Evolutionary conservation across 1,284 basidiomycete species (phyloP).

Genomic region (Tilletia horrida): DNA sequence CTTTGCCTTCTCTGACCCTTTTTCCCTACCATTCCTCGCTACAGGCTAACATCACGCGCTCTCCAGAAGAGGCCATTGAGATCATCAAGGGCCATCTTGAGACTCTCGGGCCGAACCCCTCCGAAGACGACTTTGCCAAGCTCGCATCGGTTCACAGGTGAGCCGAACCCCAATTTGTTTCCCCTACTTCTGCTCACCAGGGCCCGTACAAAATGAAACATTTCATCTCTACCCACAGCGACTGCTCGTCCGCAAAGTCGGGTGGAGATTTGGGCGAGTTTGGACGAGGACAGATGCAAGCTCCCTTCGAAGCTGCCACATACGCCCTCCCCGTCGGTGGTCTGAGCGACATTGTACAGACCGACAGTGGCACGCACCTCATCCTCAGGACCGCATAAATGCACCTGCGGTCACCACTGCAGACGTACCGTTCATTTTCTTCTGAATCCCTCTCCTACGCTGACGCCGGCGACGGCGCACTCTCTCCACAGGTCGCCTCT

Average conservation of each 20-base stretch:
- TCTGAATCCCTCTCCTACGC: no score
- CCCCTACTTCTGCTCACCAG: slow-evolving; percentile 3
- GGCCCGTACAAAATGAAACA: no score
- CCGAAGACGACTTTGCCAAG: slow-evolving; percentile 41
- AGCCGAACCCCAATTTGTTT: slow-evolving; percentile 14
- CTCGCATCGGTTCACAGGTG: slow-evolving; percentile 46
- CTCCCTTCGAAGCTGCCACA: slow-evolving; percentile 89
- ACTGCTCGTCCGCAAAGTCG: slow-evolving; percentile 50
- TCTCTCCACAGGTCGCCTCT: no score
- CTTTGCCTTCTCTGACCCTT: not conserved
- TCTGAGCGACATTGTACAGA: slow-evolving; percentile 80
- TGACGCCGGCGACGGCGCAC: no score
- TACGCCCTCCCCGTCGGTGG: slow-evolving; percentile 75
- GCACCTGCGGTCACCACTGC: no score
- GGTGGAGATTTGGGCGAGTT: slow-evolving; percentile 65
- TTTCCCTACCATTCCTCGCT: not conserved
- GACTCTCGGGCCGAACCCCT: slow-evolving; percentile 37
- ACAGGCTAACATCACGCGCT: slow-evolving; percentile 70
- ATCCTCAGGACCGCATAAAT: slow-evolving; percentile 77
- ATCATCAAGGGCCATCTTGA: slow-evolving; percentile 61
- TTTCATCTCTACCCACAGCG: slow-evolving; percentile 28
- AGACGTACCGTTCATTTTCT: no score
- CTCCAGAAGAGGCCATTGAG: slow-evolving; percentile 81
- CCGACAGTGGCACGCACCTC: slow-evolving; percentile 94
- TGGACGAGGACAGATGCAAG: slow-evolving; percentile 87